A percentile compares a stretch with the other conserved stretches of the same genome.
These are phyloP conservation scores for Phytophthora hybrid DNA, from an alignment of 352 stramenopile genomes.

Conservation along the genomic window DNA sequence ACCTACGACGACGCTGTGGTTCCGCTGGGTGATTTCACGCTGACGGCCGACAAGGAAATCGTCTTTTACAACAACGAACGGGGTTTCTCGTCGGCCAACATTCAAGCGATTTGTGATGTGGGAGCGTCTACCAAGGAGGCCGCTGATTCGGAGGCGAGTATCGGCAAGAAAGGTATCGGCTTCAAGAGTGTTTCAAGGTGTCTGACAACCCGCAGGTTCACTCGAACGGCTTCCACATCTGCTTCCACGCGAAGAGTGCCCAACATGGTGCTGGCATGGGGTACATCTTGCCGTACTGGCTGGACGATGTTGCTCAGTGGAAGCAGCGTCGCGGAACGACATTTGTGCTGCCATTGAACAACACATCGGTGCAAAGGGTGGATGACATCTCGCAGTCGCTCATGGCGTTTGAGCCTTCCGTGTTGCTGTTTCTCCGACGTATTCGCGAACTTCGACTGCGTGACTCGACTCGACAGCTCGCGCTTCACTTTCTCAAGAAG, in stretches of 20 bases:
- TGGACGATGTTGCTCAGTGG: constrained; percentile 59
- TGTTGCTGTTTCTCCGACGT: constrained; percentile 81
- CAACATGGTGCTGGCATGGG: constrained; percentile 60
- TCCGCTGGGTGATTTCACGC: constrained; percentile 68
- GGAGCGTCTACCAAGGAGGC: constrained; percentile 82
- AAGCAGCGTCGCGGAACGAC: constrained; percentile 58
- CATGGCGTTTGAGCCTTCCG: constrained; percentile 74
- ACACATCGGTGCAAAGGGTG: constrained; percentile 47
- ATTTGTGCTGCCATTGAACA: constrained; percentile 82
- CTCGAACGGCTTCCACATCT: constrained; percentile 89
- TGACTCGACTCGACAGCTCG: constrained; percentile 47
- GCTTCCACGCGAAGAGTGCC: constrained; percentile 72
- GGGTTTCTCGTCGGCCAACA: constrained; percentile 79
- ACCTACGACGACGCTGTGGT: constrained; percentile 51
- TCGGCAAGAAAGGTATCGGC: constrained; percentile 92
- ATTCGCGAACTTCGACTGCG: constrained; percentile 70
- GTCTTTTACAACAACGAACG: constrained; percentile 89
- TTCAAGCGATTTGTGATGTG: constrained; percentile 89
- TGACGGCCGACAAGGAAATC: constrained; percentile 59
- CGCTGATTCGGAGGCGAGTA: constrained; percentile 54
- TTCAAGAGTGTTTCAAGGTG: constrained; percentile 93
- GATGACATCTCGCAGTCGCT: constrained; percentile 73
- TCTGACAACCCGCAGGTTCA: constrained; percentile 85
- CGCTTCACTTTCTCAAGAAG: constrained; percentile 60
- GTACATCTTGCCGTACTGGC: constrained; percentile 87